Base-by-base conservation (phyloP, 2,329 filamentous ascomycete species). In the Ciborinia camelliae region DNA sequence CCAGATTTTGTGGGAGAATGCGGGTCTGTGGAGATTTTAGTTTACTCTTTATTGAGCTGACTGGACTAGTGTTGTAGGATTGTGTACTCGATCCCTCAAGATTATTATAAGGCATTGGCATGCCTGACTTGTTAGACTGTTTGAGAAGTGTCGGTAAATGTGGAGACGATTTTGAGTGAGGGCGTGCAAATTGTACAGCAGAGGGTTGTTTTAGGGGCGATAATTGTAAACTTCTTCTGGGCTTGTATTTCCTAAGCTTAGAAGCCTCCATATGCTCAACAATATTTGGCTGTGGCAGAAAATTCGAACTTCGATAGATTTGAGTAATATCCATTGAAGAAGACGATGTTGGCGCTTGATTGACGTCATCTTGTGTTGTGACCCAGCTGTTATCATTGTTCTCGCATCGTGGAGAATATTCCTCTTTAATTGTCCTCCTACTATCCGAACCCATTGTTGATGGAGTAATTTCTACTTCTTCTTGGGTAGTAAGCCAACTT, bases 401-500 rank as follows among this genome's bases (percentile, higher is more conserved):
- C 18, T 63, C 52, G 28, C 45, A 3, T 58, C 41, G 52, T 28
- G 61, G 41, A 50, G 23, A 50, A 26, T 20, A 20, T 41, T 20
- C 23, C 23, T 30, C 32, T 48, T n/a, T 30, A 4, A 58, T 20
- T 15, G 23, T 35, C 10, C 32, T 52, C n/a, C 15, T 51, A n/a
- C 47, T 39, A 18, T n/a, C 26, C n/a, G 51, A 39, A 18, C 10
- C n/a, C 23, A 32, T 26, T 26, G 26, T 43, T 10, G 52, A 63
- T 41, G 52, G 52, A 63, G 43, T 63, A 15, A 28, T 10, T n/a
- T 15, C 9, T 15, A 63, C 30, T 28, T 47, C 50, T 58, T 63
- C 61, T 63, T 63, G 61, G 28, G 61, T 63, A 23, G 32, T 63
- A 37, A 58, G 52, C 61, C 61, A 63, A 18, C 61, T 63, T 14